Percentiles rank a stretch among this genome's conserved stretches.
phyloP scores from a whole-genome alignment of 371 early-diverging fungal genomes.

The Apophysomyces elegans region DNA sequence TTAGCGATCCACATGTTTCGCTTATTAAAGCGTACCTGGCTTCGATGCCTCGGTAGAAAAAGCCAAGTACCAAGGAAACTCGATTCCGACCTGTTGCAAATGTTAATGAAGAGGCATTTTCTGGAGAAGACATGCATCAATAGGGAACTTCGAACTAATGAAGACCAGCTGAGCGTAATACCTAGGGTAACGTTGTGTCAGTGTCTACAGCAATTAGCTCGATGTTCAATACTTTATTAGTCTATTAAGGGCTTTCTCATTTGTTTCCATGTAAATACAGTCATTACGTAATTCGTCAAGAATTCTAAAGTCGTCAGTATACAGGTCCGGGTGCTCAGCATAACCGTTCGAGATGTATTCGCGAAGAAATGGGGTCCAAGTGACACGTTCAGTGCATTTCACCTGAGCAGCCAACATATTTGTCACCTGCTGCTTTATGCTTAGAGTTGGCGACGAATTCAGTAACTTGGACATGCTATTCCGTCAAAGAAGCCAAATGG shows the following conservation, averaged over 20 bases:
- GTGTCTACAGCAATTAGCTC: not conserved
- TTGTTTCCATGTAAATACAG: slow-evolving; percentile 71
- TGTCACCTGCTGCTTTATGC: slow-evolving; percentile 24
- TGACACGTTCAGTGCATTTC: slow-evolving; percentile 59
- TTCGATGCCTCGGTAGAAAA: slow-evolving; percentile 43
- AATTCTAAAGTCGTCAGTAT: slow-evolving; percentile 84
- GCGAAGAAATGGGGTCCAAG: slow-evolving; percentile 61
- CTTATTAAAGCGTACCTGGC: slow-evolving; percentile 25
- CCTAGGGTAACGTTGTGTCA: slow-evolving; percentile 32
- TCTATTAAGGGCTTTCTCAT: slow-evolving; percentile 70
- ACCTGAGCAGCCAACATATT: slow-evolving; percentile 60
- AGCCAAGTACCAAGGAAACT: slow-evolving; percentile 70
- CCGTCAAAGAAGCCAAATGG: too few species aligned
- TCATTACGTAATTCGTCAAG: slow-evolving; percentile 80
- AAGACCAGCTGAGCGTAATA: slow-evolving; percentile 88
- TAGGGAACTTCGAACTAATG: slow-evolving; percentile 82
- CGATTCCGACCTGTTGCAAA: slow-evolving; percentile 58
- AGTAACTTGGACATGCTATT: not conserved
- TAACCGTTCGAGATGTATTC: slow-evolving; percentile 77
- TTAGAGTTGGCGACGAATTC: slow-evolving; percentile 7
- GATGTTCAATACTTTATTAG: slow-evolving; percentile 59
- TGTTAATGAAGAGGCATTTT: not conserved
- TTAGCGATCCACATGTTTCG: too few species aligned
- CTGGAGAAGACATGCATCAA: slow-evolving; percentile 64
- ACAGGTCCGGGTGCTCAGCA: slow-evolving; percentile 84